These are phyloP conservation scores for Aphanomyces cochlioides DNA, from an alignment of 352 stramenopile genomes.

Conservation along the genomic window DNA sequence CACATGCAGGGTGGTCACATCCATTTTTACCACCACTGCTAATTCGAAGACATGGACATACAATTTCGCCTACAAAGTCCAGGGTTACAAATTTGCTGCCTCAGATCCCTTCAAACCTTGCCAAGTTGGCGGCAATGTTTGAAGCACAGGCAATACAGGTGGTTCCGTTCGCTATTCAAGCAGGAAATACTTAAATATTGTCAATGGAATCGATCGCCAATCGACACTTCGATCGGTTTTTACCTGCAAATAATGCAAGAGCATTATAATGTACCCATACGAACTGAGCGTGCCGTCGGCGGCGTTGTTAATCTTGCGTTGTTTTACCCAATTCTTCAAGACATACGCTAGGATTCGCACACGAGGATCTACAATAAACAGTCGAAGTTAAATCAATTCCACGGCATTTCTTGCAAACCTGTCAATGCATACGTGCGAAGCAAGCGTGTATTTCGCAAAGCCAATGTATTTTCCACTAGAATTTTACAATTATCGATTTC, in stretches of 20 bases:
- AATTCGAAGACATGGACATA: conserved; percentile 5
- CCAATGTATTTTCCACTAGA: conserved; percentile 94
- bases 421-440: conserved; percentile 89
- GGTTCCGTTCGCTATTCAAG: conserved; percentile 44
- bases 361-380: conserved; percentile 41
- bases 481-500: conserved; percentile 35
- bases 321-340: conserved; percentile 80
- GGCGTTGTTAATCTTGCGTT: conserved; percentile 77
- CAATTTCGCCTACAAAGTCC: background rate
- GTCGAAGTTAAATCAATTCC: background rate
- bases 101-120: conserved; percentile 27
- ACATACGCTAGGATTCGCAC: conserved; percentile 79
- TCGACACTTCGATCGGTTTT: background rate
- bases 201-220: background rate
- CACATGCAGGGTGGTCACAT: background rate
- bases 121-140: conserved; percentile 60
- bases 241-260: conserved; percentile 77
- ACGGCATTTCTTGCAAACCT: background rate
- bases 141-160: conserved; percentile 67
- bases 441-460: conserved; percentile 95
- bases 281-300: conserved; percentile 77
- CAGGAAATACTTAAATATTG: too few relatives aligned
- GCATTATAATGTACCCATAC: conserved; percentile 81
- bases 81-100: too few relatives aligned
- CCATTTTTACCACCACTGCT: background rate